Conservation (phyloP, 192 early-diverging fungal species). For the Backusella tarrabulga region DNA sequence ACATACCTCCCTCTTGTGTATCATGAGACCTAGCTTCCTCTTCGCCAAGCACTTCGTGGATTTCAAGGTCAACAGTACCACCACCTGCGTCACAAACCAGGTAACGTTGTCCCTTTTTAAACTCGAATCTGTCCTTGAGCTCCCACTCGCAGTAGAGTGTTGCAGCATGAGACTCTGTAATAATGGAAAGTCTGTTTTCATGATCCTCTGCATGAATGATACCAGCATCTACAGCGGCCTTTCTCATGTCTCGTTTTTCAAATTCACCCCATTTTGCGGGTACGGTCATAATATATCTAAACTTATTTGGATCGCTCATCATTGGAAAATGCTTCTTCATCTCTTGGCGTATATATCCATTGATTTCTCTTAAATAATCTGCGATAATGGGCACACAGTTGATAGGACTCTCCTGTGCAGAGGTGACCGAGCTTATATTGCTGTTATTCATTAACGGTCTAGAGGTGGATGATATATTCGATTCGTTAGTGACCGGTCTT, state of each 20-base stretch:
- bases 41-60: background rate
- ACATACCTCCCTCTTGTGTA: conserved; percentile 12
- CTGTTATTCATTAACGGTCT: background rate
- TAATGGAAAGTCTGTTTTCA: conserved; percentile 39
- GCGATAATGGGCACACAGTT: conserved; percentile 30
- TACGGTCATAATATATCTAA: conserved; percentile 48
- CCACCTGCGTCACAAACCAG: conserved; percentile 48
- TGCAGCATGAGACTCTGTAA: conserved; percentile 43
- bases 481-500: background rate
- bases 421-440: background rate
- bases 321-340: conserved; percentile 33
- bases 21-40: background rate
- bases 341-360: conserved; percentile 33
- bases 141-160: conserved; percentile 40
- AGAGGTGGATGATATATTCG: background rate
- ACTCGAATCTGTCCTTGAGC: conserved; percentile 31
- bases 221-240: conserved; percentile 40
- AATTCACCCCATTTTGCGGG: conserved; percentile 45
- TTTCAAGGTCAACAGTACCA: conserved; percentile 43
- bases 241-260: conserved; percentile 40
- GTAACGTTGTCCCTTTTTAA: conserved; percentile 40
- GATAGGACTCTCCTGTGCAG: background rate
- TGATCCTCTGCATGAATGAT: conserved; percentile 36
- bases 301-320: conserved; percentile 34
- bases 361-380: conserved; percentile 39